Conservation (phyloP, 768 basidiomycete species). For the Tulasnella sp. region DNA sequence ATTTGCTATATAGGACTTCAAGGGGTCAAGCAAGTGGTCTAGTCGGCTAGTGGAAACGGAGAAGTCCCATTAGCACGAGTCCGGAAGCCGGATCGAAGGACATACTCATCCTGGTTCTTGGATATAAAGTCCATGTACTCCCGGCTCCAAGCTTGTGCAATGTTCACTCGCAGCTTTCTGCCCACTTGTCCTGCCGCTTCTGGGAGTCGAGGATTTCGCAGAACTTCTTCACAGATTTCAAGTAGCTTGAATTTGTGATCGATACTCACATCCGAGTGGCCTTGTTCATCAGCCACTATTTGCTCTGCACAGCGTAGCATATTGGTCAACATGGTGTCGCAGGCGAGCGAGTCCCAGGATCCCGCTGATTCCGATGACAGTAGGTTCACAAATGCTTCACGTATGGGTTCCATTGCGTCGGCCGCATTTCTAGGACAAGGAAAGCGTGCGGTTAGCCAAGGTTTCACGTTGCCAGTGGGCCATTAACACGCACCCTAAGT, state of each 20-base stretch:
- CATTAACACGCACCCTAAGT: neutral
- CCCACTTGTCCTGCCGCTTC: neutral
- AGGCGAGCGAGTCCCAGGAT: neutral
- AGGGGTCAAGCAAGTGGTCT: no score
- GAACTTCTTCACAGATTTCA: neutral
- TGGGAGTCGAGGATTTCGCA: neutral
- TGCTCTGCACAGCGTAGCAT: neutral
- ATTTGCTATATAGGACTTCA: no score
- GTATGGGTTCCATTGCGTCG: neutral
- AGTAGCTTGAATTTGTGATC: neutral
- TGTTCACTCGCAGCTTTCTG: neutral
- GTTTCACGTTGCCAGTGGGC: no score
- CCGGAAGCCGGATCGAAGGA: no score
- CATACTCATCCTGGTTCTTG: no score
- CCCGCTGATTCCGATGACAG: neutral
- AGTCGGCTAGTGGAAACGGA: no score
- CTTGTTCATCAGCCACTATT: neutral
- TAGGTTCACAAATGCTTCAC: neutral
- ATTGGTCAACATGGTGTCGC: neutral
- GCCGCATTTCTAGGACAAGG: neutral
- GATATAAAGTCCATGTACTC: no score
- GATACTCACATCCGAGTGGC: neutral
- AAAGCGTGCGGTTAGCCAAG: neutral
- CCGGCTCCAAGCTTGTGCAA: neutral
- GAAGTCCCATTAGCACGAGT: no score